Evolutionary conservation across 1,284 basidiomycete genomes (phyloP).

Genomic region (Marasmius tenuissimus): DNA sequence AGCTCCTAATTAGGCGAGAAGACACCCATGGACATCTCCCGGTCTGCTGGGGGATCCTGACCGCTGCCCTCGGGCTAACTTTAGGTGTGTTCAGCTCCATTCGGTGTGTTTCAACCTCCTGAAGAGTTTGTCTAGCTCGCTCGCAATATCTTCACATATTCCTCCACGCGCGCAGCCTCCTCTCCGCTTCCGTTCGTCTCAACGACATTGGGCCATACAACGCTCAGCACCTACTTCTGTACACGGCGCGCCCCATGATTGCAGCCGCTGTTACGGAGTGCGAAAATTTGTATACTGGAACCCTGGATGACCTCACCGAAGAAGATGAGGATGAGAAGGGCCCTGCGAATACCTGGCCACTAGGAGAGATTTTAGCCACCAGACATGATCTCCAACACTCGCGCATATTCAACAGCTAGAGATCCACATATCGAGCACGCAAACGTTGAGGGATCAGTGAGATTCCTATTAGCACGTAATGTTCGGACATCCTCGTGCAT

Average conservation of each 20-base stretch:
- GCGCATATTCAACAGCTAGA: constrained; percentile 83
- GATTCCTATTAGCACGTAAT: too few relatives aligned
- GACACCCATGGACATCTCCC: constrained; percentile 82
- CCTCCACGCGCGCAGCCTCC: constrained; percentile 84
- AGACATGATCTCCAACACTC: constrained; percentile 96
- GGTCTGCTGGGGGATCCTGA: constrained; percentile 87
- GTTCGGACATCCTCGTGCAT: too few relatives aligned
- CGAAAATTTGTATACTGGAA: constrained; percentile 43
- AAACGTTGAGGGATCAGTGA: too few relatives aligned
- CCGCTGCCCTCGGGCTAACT: constrained; percentile 73
- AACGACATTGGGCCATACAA: constrained; percentile 94
- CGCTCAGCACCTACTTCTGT: constrained; percentile 85
- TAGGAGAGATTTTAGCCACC: constrained; percentile 91
- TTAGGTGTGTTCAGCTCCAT: constrained; percentile 49
- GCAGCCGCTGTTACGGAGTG: constrained; percentile 49
- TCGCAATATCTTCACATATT: constrained; percentile 88
- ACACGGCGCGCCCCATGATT: constrained; percentile 68
- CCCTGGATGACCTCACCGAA: constrained; percentile 20
- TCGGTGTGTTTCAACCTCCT: background rate
- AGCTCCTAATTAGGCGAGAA: constrained; percentile 63
- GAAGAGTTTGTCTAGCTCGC: constrained; percentile 47
- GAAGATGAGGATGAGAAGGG: constrained; percentile 32
- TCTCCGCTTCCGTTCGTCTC: constrained; percentile 90
- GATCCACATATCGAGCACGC: background rate
- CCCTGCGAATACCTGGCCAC: constrained; percentile 91